Base-by-base conservation (phyloP, 1,284 basidiomycete species). In the Cryptococcus wingfieldii region DNA sequence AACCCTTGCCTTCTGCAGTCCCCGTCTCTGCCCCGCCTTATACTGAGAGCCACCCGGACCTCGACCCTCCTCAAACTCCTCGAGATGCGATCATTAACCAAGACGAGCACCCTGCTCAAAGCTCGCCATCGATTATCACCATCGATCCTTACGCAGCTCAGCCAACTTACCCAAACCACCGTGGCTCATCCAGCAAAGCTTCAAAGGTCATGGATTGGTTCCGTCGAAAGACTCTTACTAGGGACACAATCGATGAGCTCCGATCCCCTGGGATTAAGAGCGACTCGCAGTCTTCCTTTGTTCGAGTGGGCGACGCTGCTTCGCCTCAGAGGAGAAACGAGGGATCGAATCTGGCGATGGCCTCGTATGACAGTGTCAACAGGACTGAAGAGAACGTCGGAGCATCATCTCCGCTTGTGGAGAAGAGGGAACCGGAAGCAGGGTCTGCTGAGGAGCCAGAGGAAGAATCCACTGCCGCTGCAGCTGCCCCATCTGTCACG, bases 121-220 rank as follows among this genome's bases (percentile, higher is more conserved):
- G 62, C 31, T 66, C 69, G 8, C 57, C 70, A 10, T 74, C 69
- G 1, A 55, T 74, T 41, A 68, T 68, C 42, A 73, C 72, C 13
- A 66, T 75, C 45, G 70, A 74, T 38, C 66, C 65, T 8, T 55
- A 67, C 27, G 56, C 65, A 6, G 48, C 61, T 43, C 62, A 59
- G 39, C 62, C 59, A 34, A 47, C 54, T 9, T 45, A 59, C 25
- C 51, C 53, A 16, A 53, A 51, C 28, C 50, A 60, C 28, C 65
- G 67, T 43, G 55, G 51, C 18, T 72, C 77, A 0, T 80, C 80
- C 18, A 79, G 78, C 37, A 79, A 77, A 50, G 80, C 82, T 28
- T 82, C 82, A 27, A 79, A 81, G 52, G 83, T 84, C 56, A 84
- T 84, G 82, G 82, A 83, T 64, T 84, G 83, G 83, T 84, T 84